Conservation (phyloP, 2,329 filamentous ascomycete genomes). For the Colletotrichum phormii region DNA sequence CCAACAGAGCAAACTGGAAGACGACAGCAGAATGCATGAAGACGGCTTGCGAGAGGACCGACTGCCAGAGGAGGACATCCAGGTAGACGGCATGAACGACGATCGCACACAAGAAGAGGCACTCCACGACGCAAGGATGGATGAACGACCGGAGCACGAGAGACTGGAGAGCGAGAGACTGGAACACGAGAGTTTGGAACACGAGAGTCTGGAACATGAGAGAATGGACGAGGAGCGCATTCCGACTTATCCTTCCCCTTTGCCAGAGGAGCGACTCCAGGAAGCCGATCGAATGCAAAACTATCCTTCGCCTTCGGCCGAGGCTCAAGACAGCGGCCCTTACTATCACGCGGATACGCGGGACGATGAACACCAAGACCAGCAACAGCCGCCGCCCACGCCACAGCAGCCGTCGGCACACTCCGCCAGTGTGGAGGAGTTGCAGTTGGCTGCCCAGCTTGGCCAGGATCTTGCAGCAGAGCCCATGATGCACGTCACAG, state of each 20-base stretch:
- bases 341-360: slow-evolving; percentile 40
- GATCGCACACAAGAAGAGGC: slow-evolving; percentile 6
- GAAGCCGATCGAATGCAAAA: slow-evolving; percentile 29
- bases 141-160: background rate
- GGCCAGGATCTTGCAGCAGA: slow-evolving; percentile 63
- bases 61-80: background rate
- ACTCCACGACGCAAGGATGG: background rate
- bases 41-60: background rate
- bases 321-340: slow-evolving; percentile 24
- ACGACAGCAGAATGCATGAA: background rate
- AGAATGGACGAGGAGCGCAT: slow-evolving; percentile 21
- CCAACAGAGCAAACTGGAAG: slow-evolving; percentile 7
- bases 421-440: slow-evolving; percentile 63
- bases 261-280: slow-evolving; percentile 24
- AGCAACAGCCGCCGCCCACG: slow-evolving; percentile 49
- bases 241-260: slow-evolving; percentile 25
- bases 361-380: slow-evolving; percentile 37
- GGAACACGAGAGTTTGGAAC: background rate
- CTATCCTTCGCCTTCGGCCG: slow-evolving; percentile 28
- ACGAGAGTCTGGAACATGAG: background rate
- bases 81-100: background rate
- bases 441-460: slow-evolving; percentile 69
- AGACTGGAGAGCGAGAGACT: background rate
- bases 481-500: slow-evolving; percentile 61
- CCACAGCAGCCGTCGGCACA: slow-evolving; percentile 55